Evolutionary conservation across 108 stramenopile genomes (phyloP).

Genomic region (Fistulifera pelliculosa): DNA sequence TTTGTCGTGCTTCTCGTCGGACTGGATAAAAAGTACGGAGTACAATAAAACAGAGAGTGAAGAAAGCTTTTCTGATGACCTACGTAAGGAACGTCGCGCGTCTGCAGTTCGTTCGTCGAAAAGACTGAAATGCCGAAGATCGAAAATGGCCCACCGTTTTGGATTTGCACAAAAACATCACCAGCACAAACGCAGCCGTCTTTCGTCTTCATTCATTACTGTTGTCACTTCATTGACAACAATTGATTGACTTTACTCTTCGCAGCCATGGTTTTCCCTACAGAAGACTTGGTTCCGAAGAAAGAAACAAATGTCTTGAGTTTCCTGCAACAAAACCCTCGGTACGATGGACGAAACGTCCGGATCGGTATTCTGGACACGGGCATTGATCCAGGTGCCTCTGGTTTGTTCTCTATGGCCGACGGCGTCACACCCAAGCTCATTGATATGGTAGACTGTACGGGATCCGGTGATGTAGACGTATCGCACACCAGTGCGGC

Average conservation of each 20-base stretch:
- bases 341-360: constrained; percentile 69
- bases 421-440: constrained; percentile 59
- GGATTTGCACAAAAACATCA: too few relatives aligned
- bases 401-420: constrained; percentile 21
- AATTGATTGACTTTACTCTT: not conserved
- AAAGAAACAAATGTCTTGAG: constrained; percentile 36
- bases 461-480: constrained; percentile 85
- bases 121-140: too few relatives aligned
- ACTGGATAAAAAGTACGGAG: too few relatives aligned
- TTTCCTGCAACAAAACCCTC: constrained; percentile 34
- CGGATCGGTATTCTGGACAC: constrained; percentile 85
- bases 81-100: too few relatives aligned
- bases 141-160: too few relatives aligned
- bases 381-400: constrained; percentile 81
- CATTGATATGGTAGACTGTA: constrained; percentile 83
- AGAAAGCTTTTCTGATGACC: too few relatives aligned
- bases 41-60: too few relatives aligned
- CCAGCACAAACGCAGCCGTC: too few relatives aligned
- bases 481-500: constrained; percentile 23
- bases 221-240: not conserved
- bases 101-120: too few relatives aligned
- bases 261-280: constrained; percentile 17
- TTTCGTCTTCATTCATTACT: not conserved
- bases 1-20: too few relatives aligned
- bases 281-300: constrained; percentile 37